These are phyloP conservation scores for Gilbertella persicaria DNA, from an alignment of 371 early-diverging fungal genomes.

Conservation along the genomic window DNA sequence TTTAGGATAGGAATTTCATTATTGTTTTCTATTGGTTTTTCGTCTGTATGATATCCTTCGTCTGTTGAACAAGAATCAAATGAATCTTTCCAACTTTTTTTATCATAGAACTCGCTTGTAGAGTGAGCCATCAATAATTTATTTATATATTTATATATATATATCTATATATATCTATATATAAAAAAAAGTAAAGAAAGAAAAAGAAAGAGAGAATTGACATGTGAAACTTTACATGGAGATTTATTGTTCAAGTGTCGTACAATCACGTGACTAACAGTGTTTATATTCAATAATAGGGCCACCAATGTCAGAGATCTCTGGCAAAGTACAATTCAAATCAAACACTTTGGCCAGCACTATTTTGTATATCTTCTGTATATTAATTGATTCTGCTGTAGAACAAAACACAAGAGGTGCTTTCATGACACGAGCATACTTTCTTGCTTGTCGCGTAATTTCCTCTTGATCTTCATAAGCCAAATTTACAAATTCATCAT, in stretches of 20 bases:
- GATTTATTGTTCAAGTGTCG: too few species aligned
- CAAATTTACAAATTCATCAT: conserved; percentile 87
- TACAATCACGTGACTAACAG: conserved; percentile 23
- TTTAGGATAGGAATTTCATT: conserved; percentile 42
- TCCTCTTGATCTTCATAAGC: conserved; percentile 88
- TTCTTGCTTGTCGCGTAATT: conserved; percentile 90
- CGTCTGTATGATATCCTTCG: conserved; percentile 50
- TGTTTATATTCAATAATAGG: conserved; percentile 84
- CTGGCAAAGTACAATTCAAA: conserved; percentile 88
- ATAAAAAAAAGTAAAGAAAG: conserved; percentile 12
- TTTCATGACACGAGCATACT: conserved; percentile 91
- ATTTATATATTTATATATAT: conserved; percentile 9
- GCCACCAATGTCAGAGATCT: conserved; percentile 87
- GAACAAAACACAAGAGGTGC: conserved; percentile 95
- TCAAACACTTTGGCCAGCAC: conserved; percentile 94
- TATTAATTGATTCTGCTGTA: conserved; percentile 90
- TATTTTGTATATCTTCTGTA: conserved; percentile 97
- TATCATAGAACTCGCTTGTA: conserved; percentile 8
- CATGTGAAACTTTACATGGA: too few species aligned
- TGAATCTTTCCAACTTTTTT: too few species aligned
- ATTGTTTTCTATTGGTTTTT: conserved; percentile 27
- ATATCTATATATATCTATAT: too few species aligned
- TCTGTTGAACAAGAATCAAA: conserved; percentile 34
- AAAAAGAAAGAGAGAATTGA: conserved; percentile 11
- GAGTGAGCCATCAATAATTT: conserved; percentile 5